A percentile compares a stretch with the other conserved stretches of the same genome.
Evolutionary conservation across 2,329 filamentous ascomycete species (phyloP).

Genomic region (Lachnellula hyalina): DNA sequence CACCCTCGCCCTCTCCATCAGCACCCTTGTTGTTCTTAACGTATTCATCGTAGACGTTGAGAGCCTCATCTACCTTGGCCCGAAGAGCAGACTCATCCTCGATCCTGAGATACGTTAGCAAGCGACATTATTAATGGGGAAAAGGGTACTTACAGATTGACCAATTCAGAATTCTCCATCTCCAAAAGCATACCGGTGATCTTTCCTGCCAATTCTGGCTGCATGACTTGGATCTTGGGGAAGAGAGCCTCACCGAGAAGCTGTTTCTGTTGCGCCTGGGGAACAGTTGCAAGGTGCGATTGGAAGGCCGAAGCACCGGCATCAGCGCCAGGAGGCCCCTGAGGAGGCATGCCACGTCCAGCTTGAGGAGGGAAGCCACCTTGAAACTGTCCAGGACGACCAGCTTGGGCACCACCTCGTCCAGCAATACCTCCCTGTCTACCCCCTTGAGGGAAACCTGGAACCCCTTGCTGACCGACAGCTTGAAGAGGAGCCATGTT

Average conservation of each 20-base stretch:
- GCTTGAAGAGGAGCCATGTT: slow-evolving; percentile 56
- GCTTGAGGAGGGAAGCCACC: slow-evolving; percentile 33
- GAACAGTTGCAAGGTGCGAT: slow-evolving; percentile 49
- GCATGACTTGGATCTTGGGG: slow-evolving; percentile 94
- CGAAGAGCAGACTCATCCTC: slow-evolving; percentile 85
- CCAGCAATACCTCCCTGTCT: slow-evolving; percentile 40
- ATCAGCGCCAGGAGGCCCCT: slow-evolving; percentile 31
- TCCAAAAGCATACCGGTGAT: slow-evolving; percentile 99
- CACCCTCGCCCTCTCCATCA: slow-evolving; percentile 32
- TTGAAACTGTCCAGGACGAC: slow-evolving; percentile 32
- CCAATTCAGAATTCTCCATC: slow-evolving; percentile 95
- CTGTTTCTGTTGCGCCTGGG: slow-evolving; percentile 87
- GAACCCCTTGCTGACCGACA: slow-evolving; percentile 50
- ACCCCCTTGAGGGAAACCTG: slow-evolving; percentile 45
- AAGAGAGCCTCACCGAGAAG: slow-evolving; percentile 96
- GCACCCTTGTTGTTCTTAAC: slow-evolving; percentile 59
- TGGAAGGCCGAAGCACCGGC: slow-evolving; percentile 41
- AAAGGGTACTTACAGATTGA: slow-evolving; percentile 76
- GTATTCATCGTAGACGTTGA: slow-evolving; percentile 97
- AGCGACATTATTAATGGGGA: not conserved
- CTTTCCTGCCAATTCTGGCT: slow-evolving; percentile 95
- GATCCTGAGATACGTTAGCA: slow-evolving; percentile 53
- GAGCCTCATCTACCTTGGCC: slow-evolving; percentile 94
- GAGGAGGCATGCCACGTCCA: slow-evolving; percentile 33
- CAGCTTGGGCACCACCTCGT: slow-evolving; percentile 32